Evolutionary conservation across 2,329 filamentous ascomycete genomes (phyloP).

Genomic region (Penicillium freii): DNA sequence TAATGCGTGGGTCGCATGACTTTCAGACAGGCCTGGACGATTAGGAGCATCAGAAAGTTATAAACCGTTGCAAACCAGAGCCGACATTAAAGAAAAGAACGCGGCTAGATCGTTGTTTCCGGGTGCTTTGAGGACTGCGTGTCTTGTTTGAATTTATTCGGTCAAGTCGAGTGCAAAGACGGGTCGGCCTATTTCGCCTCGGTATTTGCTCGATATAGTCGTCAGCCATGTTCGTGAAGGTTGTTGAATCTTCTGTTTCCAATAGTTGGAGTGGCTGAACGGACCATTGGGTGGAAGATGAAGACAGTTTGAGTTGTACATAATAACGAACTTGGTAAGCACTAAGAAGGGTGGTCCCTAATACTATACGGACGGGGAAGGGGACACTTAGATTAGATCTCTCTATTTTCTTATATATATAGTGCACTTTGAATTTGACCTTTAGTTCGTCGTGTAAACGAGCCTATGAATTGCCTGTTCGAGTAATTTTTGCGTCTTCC

Average conservation of each 20-base stretch:
- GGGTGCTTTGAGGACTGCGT: slow-evolving; percentile 19
- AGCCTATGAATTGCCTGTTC: too few species aligned
- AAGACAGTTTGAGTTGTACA: too few species aligned
- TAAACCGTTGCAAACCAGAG: slow-evolving; percentile 21
- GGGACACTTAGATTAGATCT: too few species aligned
- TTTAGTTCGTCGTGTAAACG: too few species aligned
- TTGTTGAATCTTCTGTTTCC: neutral
- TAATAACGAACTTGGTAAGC: too few species aligned
- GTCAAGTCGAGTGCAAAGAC: slow-evolving; percentile 10
- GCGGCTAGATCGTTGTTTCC: slow-evolving; percentile 21
- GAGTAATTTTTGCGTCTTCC: too few species aligned
- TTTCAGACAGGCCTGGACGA: slow-evolving; percentile 21
- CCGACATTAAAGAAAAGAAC: slow-evolving; percentile 24
- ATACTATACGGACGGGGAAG: too few species aligned
- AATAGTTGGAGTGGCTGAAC: neutral
- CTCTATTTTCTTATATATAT: too few species aligned
- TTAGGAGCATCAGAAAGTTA: slow-evolving; percentile 20
- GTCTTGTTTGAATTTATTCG: slow-evolving; percentile 3
- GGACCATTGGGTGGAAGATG: too few species aligned
- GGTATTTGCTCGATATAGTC: slow-evolving; percentile 15
- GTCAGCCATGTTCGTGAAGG: neutral
- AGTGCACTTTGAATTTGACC: too few species aligned
- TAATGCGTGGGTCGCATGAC: slow-evolving; percentile 13
- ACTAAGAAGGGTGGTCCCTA: too few species aligned
- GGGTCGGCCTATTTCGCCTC: slow-evolving; percentile 14